Conservation (phyloP, 202 grass and related monocot genomes). For the Panicum virgatum region DNA sequence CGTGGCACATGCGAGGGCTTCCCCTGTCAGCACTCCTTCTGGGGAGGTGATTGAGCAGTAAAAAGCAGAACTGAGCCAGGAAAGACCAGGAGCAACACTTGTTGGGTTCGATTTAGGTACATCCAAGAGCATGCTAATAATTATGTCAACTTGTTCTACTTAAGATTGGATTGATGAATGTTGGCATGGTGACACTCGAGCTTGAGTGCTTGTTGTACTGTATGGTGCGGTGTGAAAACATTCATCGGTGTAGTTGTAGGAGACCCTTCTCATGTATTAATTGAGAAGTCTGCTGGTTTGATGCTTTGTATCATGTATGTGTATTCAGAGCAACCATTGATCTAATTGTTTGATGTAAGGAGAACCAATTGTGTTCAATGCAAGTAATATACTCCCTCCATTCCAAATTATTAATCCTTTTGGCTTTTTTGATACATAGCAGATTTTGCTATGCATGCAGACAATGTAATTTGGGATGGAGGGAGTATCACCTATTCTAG, state of each 20-base stretch:
- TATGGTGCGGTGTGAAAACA: background rate
- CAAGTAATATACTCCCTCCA: too few species aligned
- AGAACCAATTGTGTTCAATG: background rate
- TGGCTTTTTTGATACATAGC: too few species aligned
- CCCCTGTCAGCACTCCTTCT: slow-evolving; percentile 7
- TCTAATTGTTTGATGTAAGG: background rate
- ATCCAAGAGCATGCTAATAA: background rate
- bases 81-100: background rate
- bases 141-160: background rate
- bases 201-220: slow-evolving; percentile 10
- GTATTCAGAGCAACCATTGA: background rate
- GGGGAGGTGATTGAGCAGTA: slow-evolving; percentile 47
- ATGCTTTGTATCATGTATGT: background rate
- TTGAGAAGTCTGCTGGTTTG: background rate
- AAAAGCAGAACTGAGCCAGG: background rate
- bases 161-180: background rate
- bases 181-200: background rate
- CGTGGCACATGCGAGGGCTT: background rate
- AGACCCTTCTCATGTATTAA: background rate
- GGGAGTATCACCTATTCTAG: background rate
- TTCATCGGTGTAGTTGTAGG: background rate
- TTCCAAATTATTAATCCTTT: too few species aligned
- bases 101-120: background rate
- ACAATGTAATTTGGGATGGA: too few species aligned
- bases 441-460: too few species aligned